Percentiles rank a stretch among this genome's conserved stretches.
Evolutionary conservation across 2,329 filamentous ascomycete genomes (phyloP).

Genomic region (Colletotrichum trifolii): DNA sequence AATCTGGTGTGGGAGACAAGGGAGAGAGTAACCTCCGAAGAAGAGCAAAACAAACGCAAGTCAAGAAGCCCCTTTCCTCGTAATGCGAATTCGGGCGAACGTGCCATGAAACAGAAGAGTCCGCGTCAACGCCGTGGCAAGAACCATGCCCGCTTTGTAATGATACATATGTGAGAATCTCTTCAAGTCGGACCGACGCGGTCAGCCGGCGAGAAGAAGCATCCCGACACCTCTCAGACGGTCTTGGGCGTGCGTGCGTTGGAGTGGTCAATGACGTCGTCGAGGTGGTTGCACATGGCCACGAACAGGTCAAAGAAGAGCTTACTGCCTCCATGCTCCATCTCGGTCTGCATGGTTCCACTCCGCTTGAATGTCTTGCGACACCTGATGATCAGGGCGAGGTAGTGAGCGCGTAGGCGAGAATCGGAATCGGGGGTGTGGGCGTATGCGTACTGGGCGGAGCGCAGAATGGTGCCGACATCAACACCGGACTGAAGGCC

Average conservation of each 20-base stretch:
- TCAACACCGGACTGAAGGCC: constrained; percentile 93
- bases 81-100: constrained; percentile 23
- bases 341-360: constrained; percentile 98
- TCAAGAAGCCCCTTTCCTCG: constrained; percentile 33
- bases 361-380: constrained; percentile 98
- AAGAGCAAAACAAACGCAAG: constrained; percentile 38
- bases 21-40: constrained; percentile 42
- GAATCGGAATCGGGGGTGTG: constrained; percentile 95
- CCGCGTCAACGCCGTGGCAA: constrained; percentile 30
- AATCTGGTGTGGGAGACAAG: constrained; percentile 63
- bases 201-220: background rate
- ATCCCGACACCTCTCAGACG: constrained; percentile 51
- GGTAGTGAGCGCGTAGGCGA: constrained; percentile 93
- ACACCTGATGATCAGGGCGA: constrained; percentile 96
- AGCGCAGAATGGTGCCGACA: constrained; percentile 89
- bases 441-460: constrained; percentile 93
- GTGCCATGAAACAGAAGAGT: constrained; percentile 33
- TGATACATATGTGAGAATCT: constrained; percentile 28
- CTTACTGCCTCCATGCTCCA: constrained; percentile 90
- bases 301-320: constrained; percentile 99
- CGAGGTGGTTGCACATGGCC: constrained; percentile 97
- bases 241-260: constrained; percentile 71
- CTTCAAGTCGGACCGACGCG: constrained; percentile 14
- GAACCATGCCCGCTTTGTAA: constrained; percentile 34
- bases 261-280: constrained; percentile 91